Evolutionary conservation across 2,329 filamentous ascomycete genomes (phyloP).

Genomic region (Arthrobotrys conoides): DNA sequence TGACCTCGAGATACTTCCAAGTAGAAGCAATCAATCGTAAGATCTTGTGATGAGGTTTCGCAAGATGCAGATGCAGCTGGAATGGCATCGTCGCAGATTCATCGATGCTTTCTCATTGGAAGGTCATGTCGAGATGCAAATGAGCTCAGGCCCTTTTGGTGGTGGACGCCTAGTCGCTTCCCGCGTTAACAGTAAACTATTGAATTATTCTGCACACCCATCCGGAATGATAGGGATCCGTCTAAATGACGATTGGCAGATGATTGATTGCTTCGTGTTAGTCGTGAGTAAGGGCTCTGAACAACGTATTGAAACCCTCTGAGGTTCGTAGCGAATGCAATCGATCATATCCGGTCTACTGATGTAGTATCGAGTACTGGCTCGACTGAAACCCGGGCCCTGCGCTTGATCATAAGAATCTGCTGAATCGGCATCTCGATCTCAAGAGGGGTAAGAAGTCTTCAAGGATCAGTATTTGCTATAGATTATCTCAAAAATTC

Average conservation of each 20-base stretch:
- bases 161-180: conserved; percentile 16
- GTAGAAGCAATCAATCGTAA: not conserved
- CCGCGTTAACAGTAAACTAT: conserved; percentile 12
- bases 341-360: not conserved
- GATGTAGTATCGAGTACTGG: not conserved
- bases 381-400: not conserved
- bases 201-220: conserved; percentile 13
- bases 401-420: not conserved
- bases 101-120: conserved; percentile 11
- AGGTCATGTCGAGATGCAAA: conserved; percentile 5
- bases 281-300: conserved; percentile 7
- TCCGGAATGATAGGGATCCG: conserved; percentile 2
- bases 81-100: conserved; percentile 1
- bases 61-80: conserved; percentile 16
- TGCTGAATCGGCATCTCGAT: not conserved
- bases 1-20: not conserved
- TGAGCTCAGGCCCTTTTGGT: conserved; percentile 18
- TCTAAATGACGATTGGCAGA: conserved; percentile 5
- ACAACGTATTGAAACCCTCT: not conserved
- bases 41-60: conserved; percentile 16
- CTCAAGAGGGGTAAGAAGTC: conserved; percentile 5
- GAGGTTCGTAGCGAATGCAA: not conserved
- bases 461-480: conserved; percentile 18
- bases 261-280: not conserved
- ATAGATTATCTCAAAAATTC: conserved; percentile 8